These are phyloP conservation scores for Barnettozyma sp. DNA, from an alignment of 805 yeast species.

Conservation along the genomic window DNA sequence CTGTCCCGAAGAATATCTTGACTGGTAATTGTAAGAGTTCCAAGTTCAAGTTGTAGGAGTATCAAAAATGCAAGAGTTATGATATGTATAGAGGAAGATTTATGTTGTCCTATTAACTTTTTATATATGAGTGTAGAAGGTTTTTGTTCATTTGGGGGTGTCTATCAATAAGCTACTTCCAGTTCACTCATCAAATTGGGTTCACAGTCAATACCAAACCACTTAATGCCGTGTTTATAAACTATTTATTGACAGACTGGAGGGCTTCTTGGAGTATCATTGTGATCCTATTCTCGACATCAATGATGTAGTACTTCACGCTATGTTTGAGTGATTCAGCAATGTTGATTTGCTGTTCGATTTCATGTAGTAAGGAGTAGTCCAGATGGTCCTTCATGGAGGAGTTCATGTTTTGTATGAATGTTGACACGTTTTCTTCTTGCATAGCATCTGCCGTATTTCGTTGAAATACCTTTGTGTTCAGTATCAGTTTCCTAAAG, in stretches of 20 bases:
- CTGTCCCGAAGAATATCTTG: slow-evolving; percentile 34
- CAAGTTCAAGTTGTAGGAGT: slow-evolving; percentile 4
- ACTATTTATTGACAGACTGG: no score
- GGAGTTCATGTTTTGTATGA: background rate
- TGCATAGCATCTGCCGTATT: slow-evolving; percentile 5
- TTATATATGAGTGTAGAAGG: no score
- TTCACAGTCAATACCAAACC: no score
- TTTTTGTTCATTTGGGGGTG: no score
- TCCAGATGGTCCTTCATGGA: background rate
- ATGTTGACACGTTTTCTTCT: background rate
- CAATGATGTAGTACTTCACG: slow-evolving; percentile 6
- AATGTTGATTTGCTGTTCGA: slow-evolving; percentile 1
- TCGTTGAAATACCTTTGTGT: slow-evolving; percentile 19
- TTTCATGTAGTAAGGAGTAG: background rate
- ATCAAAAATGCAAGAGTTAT: no score
- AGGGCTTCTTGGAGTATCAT: slow-evolving; percentile 3
- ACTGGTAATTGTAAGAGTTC: slow-evolving; percentile 18
- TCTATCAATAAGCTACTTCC: no score
- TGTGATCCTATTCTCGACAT: slow-evolving; percentile 2
- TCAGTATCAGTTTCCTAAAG: slow-evolving; percentile 13
- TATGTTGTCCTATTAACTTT: no score
- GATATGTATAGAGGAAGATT: no score
- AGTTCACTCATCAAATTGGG: no score
- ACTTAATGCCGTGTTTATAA: no score
- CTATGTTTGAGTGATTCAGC: slow-evolving; percentile 4